Conservation (phyloP, 495 filamentous ascomycete genomes). For the Daldinia concentrica region DNA sequence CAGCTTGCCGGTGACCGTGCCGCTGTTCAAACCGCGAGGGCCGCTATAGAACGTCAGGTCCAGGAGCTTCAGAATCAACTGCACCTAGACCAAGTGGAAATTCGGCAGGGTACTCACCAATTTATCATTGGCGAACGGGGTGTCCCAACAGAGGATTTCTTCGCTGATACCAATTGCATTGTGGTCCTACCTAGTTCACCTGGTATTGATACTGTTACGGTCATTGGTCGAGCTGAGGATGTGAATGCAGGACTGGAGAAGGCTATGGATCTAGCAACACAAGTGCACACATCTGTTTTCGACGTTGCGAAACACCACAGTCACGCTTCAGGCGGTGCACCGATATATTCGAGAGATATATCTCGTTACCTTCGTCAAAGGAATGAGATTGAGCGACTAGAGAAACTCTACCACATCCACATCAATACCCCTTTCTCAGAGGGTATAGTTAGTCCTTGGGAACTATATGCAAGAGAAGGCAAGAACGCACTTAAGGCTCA, state of each 20-base stretch:
- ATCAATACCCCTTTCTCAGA: conserved; percentile 76
- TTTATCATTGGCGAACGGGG: conserved; percentile 88
- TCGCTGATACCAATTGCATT: conserved; percentile 88
- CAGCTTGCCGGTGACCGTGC: conserved; percentile 84
- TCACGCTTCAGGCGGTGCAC: conserved; percentile 73
- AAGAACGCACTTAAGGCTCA: conserved; percentile 84
- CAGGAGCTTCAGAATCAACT: conserved; percentile 75
- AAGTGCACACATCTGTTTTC: conserved; percentile 80
- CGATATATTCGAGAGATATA: conserved; percentile 81
- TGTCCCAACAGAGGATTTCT: conserved; percentile 81
- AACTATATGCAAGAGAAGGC: conserved; percentile 83
- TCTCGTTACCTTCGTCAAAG: conserved; percentile 83
- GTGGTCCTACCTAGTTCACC: conserved; percentile 78
- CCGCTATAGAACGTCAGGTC: conserved; percentile 79
- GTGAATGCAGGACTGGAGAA: conserved; percentile 78
- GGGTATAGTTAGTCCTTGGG: conserved; percentile 75
- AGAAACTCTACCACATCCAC: conserved; percentile 77
- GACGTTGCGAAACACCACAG: conserved; percentile 80
- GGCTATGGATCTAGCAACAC: conserved; percentile 81
- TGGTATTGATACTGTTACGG: conserved; percentile 81
- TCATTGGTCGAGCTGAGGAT: conserved; percentile 79
- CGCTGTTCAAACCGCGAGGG: conserved; percentile 80
- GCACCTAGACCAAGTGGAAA: conserved; percentile 73
- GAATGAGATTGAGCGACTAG: conserved; percentile 78
- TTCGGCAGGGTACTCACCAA: conserved; percentile 83